These are phyloP conservation scores for Fusarium papillatum DNA, from an alignment of 2,329 filamentous ascomycete genomes.

Conservation along the genomic window DNA sequence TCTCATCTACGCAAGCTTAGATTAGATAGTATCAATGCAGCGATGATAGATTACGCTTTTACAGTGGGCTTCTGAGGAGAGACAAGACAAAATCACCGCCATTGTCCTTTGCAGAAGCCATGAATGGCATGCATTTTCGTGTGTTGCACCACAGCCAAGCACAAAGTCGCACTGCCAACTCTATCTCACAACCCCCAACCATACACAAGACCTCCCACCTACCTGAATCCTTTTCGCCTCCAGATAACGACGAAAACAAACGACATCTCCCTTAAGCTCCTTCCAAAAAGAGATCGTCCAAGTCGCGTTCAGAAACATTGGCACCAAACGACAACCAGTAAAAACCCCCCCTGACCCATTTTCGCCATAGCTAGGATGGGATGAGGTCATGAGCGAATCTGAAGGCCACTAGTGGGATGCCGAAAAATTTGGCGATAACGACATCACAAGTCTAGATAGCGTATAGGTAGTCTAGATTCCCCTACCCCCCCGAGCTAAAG, in stretches of 20 bases:
- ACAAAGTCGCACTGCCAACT: not conserved
- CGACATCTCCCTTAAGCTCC: no score
- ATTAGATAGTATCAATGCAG: not conserved
- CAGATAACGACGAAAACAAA: not conserved
- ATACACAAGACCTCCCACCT: no score
- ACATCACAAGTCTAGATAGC: constrained; percentile 26
- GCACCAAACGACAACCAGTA: constrained; percentile 5
- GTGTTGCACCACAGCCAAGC: not conserved
- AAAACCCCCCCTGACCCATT: not conserved
- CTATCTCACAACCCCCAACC: not conserved
- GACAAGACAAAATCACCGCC: not conserved
- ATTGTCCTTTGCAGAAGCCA: no score
- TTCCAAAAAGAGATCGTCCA: not conserved
- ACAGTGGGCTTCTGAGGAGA: not conserved
- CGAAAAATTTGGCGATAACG: constrained; percentile 19
- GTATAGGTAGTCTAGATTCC: constrained; percentile 19
- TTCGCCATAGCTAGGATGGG: constrained; percentile 31
- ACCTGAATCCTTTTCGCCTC: not conserved
- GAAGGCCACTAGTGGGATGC: constrained; percentile 2
- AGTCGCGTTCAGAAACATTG: not conserved
- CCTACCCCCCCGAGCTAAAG: not conserved
- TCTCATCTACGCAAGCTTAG: not conserved
- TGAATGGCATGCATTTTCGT: not conserved
- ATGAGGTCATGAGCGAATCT: constrained; percentile 19
- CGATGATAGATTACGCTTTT: not conserved